Percentiles rank a stretch among this genome's conserved stretches.
phyloP scores from a whole-genome alignment of 768 basidiomycete species.

The Kwoniella bestiolae region DNA sequence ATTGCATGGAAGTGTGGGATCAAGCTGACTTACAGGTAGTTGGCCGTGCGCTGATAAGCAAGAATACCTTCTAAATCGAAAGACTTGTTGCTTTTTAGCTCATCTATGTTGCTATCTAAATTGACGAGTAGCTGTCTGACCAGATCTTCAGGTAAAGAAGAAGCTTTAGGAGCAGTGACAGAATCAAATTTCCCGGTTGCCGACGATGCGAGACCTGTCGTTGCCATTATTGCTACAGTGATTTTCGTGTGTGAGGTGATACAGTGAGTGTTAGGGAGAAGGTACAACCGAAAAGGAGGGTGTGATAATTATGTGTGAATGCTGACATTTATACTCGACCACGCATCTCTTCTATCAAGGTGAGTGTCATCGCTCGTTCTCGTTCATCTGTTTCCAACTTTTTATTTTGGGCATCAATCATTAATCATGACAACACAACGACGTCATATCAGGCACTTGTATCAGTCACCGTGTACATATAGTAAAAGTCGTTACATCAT shows the following conservation, averaged over 20 bases:
- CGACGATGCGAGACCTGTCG: slow-evolving; percentile 50
- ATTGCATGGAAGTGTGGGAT: no score
- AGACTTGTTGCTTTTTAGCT: slow-evolving; percentile 63
- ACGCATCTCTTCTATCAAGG: no score
- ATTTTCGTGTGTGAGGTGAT: background rate
- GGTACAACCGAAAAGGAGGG: background rate
- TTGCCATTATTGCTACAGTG: slow-evolving; percentile 36
- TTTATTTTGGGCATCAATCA: background rate
- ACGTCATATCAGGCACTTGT: background rate
- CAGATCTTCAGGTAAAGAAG: slow-evolving; percentile 65
- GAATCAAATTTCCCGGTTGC: slow-evolving; percentile 44
- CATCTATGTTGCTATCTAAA: slow-evolving; percentile 61
- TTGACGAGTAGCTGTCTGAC: slow-evolving; percentile 63
- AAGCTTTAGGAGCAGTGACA: slow-evolving; percentile 67
- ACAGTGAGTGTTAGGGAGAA: background rate
- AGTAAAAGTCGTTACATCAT: background rate
- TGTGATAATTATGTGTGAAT: background rate
- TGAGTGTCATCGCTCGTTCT: background rate
- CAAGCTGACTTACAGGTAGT: slow-evolving; percentile 45
- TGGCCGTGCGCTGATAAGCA: slow-evolving; percentile 53
- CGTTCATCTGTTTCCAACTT: background rate
- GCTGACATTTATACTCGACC: background rate
- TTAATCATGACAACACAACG: background rate
- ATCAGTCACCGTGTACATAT: background rate
- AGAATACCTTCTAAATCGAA: slow-evolving; percentile 55